These are phyloP conservation scores for Epicoccum nigrum DNA, from an alignment of 2,329 filamentous ascomycete species.

Conservation along the genomic window DNA sequence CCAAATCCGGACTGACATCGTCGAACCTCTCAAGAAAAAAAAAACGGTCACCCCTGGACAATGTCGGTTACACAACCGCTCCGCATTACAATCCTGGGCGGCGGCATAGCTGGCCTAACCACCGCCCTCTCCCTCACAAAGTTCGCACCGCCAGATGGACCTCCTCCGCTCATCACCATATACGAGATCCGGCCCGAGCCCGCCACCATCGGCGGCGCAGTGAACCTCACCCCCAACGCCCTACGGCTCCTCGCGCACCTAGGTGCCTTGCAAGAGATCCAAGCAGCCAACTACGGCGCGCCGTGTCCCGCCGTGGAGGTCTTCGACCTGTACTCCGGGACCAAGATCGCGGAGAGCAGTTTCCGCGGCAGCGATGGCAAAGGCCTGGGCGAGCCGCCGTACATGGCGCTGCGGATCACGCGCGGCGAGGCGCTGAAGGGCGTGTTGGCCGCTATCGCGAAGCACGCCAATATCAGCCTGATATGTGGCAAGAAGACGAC, in stretches of 20 bases:
- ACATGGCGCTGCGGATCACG: slow-evolving; percentile 53
- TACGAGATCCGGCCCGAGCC: slow-evolving; percentile 56
- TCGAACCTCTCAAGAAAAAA: too few species aligned
- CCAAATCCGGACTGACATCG: too few species aligned
- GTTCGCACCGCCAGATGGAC: slow-evolving; percentile 44
- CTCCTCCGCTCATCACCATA: slow-evolving; percentile 51
- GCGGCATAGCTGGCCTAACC: slow-evolving; percentile 43
- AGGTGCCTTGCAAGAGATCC: slow-evolving; percentile 55
- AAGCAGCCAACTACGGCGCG: slow-evolving; percentile 48
- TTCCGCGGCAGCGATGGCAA: slow-evolving; percentile 52
- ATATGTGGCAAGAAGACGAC: slow-evolving; percentile 52
- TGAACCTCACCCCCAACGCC: slow-evolving; percentile 67
- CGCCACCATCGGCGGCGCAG: slow-evolving; percentile 62
- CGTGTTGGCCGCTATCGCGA: slow-evolving; percentile 49
- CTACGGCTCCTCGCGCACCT: slow-evolving; percentile 61
- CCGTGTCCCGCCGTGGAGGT: slow-evolving; percentile 53
- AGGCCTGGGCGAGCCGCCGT: slow-evolving; percentile 53
- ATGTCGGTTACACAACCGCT: too few species aligned
- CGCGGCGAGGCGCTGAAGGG: slow-evolving; percentile 53
- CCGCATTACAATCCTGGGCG: slow-evolving; percentile 40
- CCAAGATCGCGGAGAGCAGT: slow-evolving; percentile 51
- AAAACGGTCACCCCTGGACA: too few species aligned
- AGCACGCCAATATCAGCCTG: slow-evolving; percentile 50
- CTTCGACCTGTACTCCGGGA: slow-evolving; percentile 52
- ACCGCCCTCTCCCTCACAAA: slow-evolving; percentile 54